Base-by-base conservation (phyloP, 805 yeast species). In the Teunomyces pallodes region DNA sequence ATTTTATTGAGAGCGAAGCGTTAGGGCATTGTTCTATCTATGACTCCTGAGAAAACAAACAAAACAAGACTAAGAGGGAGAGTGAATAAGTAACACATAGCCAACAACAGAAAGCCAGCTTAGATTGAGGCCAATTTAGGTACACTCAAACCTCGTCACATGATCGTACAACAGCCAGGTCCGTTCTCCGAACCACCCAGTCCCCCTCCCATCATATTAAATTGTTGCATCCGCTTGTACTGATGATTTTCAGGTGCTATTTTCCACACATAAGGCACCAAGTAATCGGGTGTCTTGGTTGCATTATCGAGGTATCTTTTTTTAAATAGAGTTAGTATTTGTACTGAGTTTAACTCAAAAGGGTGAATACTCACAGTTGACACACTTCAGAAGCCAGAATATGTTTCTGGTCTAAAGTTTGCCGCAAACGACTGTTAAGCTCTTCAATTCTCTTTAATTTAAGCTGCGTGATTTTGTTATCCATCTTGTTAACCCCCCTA, bases 321-420 rank as follows among this genome's bases (percentile, higher is more conserved):
- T 3, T 20, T 20, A 6, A 6, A 36, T 20, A 12, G 20, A 10
- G 54, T 50, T 46, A 49, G 46, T 44, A 28, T 32, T n/a, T 5
- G 24, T 20, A 20, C 16, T 32, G 35, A 8, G 4, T 17, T 13
- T n/a, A 32, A 13, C 35, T 32, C 12, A 13, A n/a, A 32, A 13
- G 9, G 35, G 35, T 36, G 17, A 31, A 8, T 26, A 42, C 52
- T 29, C 42, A 47, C 47, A 9, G 40, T 20, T 33, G 14, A 27
- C 55, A 55, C 5, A 54, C 50, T 9, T 36, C 39, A 41, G 50
- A 54, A 5, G 55, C 57, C 14, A 47, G 47, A 30, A 47, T 80
- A 51, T 90, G 69, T 9, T 84, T 83, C 46, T 79, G 66, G 2
- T 74, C 60, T 33, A 86, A 60, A 38, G 80, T 76, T 27, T 75